These are phyloP conservation scores for Neurospora sp. DNA, from an alignment of 495 filamentous ascomycete species.

Conservation along the genomic window DNA sequence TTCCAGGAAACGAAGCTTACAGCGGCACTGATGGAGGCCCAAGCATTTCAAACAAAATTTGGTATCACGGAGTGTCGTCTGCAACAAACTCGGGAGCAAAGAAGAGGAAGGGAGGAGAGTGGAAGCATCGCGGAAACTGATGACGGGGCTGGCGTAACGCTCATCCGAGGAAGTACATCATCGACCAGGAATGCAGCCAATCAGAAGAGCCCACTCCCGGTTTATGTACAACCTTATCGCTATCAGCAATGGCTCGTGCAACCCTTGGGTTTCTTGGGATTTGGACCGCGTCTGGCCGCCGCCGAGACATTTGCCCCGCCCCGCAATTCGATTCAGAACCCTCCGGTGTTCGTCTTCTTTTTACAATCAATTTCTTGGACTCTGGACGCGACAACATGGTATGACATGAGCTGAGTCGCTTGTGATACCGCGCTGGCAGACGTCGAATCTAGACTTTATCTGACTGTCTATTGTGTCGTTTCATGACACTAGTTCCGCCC, in stretches of 20 bases:
- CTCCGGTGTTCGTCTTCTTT: background rate
- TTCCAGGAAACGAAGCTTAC: background rate
- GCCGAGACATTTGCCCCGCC: background rate
- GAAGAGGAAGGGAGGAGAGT: background rate
- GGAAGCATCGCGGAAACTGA: background rate
- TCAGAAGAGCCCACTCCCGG: background rate
- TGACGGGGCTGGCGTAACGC: background rate
- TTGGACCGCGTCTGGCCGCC: background rate
- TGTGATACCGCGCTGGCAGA: background rate
- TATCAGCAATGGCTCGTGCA: background rate
- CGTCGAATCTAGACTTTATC: background rate
- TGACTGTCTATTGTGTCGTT: background rate
- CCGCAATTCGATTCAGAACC: background rate
- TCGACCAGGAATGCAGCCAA: background rate
- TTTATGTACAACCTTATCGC: background rate
- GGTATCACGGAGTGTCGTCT: background rate
- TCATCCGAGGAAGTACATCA: background rate
- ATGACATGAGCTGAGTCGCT: background rate
- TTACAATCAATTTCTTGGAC: background rate
- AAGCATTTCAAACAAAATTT: background rate
- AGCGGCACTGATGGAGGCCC: background rate
- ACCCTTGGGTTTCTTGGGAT: background rate
- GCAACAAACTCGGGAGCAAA: background rate
- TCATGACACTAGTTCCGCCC: background rate
- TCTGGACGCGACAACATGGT: background rate